These are phyloP conservation scores for Cryptosporidium ubiquitum DNA, from an alignment of 169 alveolate species.

Conservation along the genomic window DNA sequence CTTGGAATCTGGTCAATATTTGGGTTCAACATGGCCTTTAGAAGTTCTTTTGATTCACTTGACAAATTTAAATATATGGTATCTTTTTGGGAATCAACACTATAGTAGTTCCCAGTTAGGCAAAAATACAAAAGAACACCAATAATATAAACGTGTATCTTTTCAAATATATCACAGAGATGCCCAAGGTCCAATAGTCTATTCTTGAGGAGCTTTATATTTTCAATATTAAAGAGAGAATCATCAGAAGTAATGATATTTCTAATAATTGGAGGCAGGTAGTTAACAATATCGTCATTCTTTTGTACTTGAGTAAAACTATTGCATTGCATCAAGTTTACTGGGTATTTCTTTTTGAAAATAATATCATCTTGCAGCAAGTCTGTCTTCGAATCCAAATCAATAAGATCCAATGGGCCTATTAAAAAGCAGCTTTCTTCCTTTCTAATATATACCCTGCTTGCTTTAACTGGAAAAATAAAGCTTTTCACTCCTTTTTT, in stretches of 20 bases:
- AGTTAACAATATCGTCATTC: constrained; percentile 22
- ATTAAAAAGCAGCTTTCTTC: constrained; percentile 44
- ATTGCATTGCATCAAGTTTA: constrained; percentile 30
- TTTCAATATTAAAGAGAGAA: neutral
- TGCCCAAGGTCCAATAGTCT: neutral
- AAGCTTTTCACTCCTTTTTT: neutral
- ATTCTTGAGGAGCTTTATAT: constrained; percentile 5
- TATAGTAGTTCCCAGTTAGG: constrained; percentile 40
- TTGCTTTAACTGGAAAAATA: constrained; percentile 61
- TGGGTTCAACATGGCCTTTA: constrained; percentile 12
- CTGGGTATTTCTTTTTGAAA: constrained; percentile 30
- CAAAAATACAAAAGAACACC: constrained; percentile 57
- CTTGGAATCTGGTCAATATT: constrained; percentile 32
- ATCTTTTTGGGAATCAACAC: neutral
- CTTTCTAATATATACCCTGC: constrained; percentile 46
- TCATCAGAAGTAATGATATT: constrained; percentile 1
- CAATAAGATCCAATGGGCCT: constrained; percentile 52
- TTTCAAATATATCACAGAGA: neutral
- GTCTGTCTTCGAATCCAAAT: neutral
- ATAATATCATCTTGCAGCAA: neutral
- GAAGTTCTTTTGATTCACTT: neutral
- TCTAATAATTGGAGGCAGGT: constrained; percentile 25
- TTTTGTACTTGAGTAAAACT: constrained; percentile 18
- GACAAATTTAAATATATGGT: neutral
- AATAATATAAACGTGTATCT: constrained; percentile 46